A percentile compares a stretch with the other conserved stretches of the same genome.
Evolutionary conservation across 2,329 filamentous ascomycete genomes (phyloP).

Genomic region (Chalaropsis thielavioides): DNA sequence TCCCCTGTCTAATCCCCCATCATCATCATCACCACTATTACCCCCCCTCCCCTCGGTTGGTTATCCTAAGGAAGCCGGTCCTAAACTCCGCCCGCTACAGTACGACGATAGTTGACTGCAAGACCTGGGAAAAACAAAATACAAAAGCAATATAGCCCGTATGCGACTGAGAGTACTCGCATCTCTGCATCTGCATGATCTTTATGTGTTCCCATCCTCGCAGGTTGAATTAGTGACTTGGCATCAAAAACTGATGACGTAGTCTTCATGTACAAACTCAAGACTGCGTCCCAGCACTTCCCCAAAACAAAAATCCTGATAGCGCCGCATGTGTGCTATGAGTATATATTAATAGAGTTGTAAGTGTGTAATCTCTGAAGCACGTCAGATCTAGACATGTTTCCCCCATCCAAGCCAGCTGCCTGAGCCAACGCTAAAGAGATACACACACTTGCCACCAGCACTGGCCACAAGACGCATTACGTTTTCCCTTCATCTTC

Average conservation of each 20-base stretch:
- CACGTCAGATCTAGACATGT: neutral
- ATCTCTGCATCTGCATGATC: neutral
- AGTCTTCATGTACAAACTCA: neutral
- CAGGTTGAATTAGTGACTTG: neutral
- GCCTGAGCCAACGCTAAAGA: neutral
- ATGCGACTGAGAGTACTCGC: neutral
- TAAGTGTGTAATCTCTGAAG: neutral
- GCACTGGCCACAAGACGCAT: neutral
- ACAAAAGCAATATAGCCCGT: neutral
- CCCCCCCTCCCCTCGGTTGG: neutral
- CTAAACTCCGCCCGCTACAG: neutral
- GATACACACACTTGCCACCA: neutral
- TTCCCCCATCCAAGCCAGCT: neutral
- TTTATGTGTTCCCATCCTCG: neutral
- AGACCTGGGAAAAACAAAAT: neutral
- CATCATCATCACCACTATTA: neutral
- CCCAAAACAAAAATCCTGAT: neutral
- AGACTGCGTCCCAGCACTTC: neutral
- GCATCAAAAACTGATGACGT: neutral
- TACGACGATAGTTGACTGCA: neutral
- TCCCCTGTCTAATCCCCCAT: neutral
- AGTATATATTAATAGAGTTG: slow-evolving; percentile 1
- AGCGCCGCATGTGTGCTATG: neutral
- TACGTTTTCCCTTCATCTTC: neutral
- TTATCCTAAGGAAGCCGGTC: neutral